A percentile compares a stretch with the other conserved stretches of the same genome.
These are phyloP conservation scores for Penstemon davidsonii DNA, from an alignment of 257 asterid genomes.

Conservation along the genomic window DNA sequence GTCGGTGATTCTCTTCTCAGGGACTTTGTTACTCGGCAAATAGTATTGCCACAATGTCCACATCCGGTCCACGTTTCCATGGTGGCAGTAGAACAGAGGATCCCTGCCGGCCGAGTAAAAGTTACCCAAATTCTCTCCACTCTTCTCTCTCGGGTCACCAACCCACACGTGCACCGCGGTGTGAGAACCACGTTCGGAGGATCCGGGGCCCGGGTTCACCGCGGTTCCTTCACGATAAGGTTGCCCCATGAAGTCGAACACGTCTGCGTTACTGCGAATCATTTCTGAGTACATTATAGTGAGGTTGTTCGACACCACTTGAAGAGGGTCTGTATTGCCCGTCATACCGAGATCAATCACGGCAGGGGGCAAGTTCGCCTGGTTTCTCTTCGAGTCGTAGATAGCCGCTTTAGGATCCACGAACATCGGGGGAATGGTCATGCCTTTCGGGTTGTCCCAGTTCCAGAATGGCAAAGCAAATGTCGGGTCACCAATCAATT, in stretches of 20 bases:
- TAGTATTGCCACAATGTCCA: conserved; percentile 51
- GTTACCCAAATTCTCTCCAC: conserved; percentile 55
- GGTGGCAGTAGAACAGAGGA: conserved; percentile 54
- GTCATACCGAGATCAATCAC: conserved; percentile 39
- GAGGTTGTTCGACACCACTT: conserved; percentile 35
- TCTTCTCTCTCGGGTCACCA: conserved; percentile 40
- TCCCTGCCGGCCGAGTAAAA: conserved; percentile 70
- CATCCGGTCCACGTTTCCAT: conserved; percentile 64
- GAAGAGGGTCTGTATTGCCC: conserved; percentile 16
- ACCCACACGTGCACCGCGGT: conserved; percentile 38
- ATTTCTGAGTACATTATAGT: conserved; percentile 40
- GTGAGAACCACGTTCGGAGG: conserved; percentile 53
- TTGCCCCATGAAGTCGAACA: conserved; percentile 42
- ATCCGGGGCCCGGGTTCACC: conserved; percentile 42
- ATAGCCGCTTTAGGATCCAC: conserved; percentile 31
- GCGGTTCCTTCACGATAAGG: conserved; percentile 34
- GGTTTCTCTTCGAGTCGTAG: conserved; percentile 41
- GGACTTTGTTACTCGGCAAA: conserved; percentile 20
- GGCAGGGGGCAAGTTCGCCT: conserved; percentile 24
- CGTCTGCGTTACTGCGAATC: conserved; percentile 34
- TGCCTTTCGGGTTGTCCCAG: conserved; percentile 44
- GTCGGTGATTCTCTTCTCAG: conserved; percentile 31
- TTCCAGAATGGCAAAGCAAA: conserved; percentile 44
- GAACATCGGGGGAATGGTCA: conserved; percentile 41
- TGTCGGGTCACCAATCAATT: conserved; percentile 39